Evolutionary conservation across 805 yeast genomes (phyloP).

Genomic region (Geotrichum ghanense): DNA sequence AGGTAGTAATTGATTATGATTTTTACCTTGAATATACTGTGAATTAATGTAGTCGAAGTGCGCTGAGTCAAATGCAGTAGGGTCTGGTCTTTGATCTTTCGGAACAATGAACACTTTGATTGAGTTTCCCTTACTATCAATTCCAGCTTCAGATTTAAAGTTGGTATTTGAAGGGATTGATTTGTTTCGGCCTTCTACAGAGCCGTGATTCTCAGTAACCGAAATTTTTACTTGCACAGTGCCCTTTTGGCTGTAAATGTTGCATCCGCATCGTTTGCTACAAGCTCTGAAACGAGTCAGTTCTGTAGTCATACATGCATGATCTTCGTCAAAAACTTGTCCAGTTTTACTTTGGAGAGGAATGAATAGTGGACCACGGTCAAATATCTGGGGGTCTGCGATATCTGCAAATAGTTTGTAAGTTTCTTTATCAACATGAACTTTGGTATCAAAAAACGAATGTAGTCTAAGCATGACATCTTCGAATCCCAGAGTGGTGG

Average conservation of each 20-base stretch:
- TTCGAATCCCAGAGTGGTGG: slow-evolving; percentile 41
- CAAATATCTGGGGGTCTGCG: background rate
- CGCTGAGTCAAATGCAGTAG: slow-evolving; percentile 13
- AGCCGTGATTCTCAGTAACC: background rate
- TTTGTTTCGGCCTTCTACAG: background rate
- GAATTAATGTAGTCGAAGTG: background rate
- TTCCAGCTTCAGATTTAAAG: slow-evolving; percentile 1
- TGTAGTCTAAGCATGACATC: slow-evolving; percentile 36
- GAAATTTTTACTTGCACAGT: background rate
- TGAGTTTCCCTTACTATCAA: slow-evolving; percentile 1
- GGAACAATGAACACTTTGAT: slow-evolving; percentile 13
- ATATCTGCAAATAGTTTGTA: slow-evolving; percentile 14
- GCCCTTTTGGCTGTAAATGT: background rate
- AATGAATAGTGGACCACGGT: slow-evolving; percentile 13
- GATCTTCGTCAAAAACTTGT: slow-evolving; percentile 16
- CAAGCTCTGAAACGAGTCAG: slow-evolving; percentile 11
- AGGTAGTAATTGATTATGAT: background rate
- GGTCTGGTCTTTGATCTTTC: slow-evolving; percentile 7
- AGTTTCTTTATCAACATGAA: slow-evolving; percentile 25
- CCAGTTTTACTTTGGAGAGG: slow-evolving; percentile 12
- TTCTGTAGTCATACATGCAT: slow-evolving; percentile 10
- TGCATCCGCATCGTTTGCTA: slow-evolving; percentile 8
- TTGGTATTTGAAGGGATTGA: background rate
- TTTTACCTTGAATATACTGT: background rate
- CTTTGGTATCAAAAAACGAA: slow-evolving; percentile 14